These are phyloP conservation scores for Trifolium dubium DNA, from an alignment of 306 rosid genomes.

Conservation along the genomic window DNA sequence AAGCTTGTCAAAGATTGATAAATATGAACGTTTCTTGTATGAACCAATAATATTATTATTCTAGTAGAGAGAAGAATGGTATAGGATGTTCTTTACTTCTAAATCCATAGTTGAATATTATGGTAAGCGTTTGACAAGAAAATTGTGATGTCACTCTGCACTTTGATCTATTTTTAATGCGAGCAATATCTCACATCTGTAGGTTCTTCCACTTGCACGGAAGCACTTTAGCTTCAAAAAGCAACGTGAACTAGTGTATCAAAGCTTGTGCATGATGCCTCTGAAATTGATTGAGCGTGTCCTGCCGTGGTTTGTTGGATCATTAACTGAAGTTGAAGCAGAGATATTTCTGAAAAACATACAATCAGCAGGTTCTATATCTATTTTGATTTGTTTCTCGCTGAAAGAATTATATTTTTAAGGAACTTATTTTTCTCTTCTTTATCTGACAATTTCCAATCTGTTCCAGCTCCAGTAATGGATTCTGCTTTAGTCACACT, in stretches of 20 bases:
- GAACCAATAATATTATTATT: slow-evolving; percentile 9
- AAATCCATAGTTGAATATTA: slow-evolving; percentile 21
- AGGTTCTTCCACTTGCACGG: slow-evolving; percentile 99
- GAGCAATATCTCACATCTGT: slow-evolving; percentile 42
- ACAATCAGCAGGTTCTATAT: slow-evolving; percentile 86
- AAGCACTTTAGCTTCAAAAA: slow-evolving; percentile 86
- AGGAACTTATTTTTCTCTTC: slow-evolving; percentile 15
- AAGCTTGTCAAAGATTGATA: slow-evolving; percentile 39
- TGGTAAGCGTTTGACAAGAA: slow-evolving; percentile 41
- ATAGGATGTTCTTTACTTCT: slow-evolving; percentile 26
- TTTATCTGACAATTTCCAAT: slow-evolving; percentile 49
- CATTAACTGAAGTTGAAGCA: slow-evolving; percentile 78
- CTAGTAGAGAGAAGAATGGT: slow-evolving; percentile 18
- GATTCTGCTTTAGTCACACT: slow-evolving; percentile 95
- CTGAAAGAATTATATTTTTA: slow-evolving; percentile 15
- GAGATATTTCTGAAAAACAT: slow-evolving; percentile 76
- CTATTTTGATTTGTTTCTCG: slow-evolving; percentile 39
- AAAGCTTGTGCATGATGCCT: slow-evolving; percentile 97
- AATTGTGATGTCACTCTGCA: slow-evolving; percentile 23
- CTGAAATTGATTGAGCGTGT: slow-evolving; percentile 92
- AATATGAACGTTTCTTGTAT: slow-evolving; percentile 30
- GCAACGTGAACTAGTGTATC: slow-evolving; percentile 90
- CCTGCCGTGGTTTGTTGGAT: slow-evolving; percentile 89
- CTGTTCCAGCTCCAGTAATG: slow-evolving; percentile 79
- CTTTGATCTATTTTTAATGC: slow-evolving; percentile 35